phyloP scores from a whole-genome alignment of 352 stramenopile species.

The Phytopythium oedochilum region DNA sequence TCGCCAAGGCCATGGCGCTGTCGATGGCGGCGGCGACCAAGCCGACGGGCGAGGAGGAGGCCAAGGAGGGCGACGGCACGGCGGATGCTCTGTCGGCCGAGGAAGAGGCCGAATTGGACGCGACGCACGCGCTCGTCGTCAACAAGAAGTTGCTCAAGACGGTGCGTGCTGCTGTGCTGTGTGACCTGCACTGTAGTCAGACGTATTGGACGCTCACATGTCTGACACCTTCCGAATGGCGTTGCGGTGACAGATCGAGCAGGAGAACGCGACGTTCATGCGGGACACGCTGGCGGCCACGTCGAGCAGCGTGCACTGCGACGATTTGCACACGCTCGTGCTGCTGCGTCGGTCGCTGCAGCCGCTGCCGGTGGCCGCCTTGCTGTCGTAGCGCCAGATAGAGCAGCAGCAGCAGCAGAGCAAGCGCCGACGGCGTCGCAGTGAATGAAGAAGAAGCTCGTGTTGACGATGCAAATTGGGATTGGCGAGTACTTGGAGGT shows the following conservation, averaged over 20 bases:
- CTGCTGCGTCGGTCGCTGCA: slow-evolving; percentile 40
- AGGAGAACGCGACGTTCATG: slow-evolving; percentile 59
- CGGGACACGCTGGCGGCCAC: slow-evolving; percentile 38
- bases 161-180: slow-evolving; percentile 23
- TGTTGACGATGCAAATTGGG: too few species aligned
- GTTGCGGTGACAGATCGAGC: slow-evolving; percentile 39
- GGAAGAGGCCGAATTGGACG: slow-evolving; percentile 5
- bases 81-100: slow-evolving; percentile 7
- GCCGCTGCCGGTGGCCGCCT: slow-evolving; percentile 25
- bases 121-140: slow-evolving; percentile 14
- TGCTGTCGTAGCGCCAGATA: slow-evolving; percentile 11
- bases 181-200: background rate
- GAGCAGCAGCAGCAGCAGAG: background rate
- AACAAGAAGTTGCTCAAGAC: slow-evolving; percentile 48
- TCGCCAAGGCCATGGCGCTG: slow-evolving; percentile 85
- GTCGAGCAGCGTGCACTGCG: slow-evolving; percentile 49
- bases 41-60: slow-evolving; percentile 27
- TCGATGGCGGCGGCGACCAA: slow-evolving; percentile 79
- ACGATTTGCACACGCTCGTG: slow-evolving; percentile 64
- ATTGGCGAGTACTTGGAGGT: too few species aligned
- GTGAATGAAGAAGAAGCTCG: too few species aligned
- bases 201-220: too few species aligned
- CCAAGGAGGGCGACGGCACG: slow-evolving; percentile 20
- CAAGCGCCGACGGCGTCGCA: too few species aligned
- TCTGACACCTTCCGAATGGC: background rate